Evolutionary conservation across 2,329 filamentous ascomycete genomes (phyloP).

Genomic region (Hypoxylon sp.): DNA sequence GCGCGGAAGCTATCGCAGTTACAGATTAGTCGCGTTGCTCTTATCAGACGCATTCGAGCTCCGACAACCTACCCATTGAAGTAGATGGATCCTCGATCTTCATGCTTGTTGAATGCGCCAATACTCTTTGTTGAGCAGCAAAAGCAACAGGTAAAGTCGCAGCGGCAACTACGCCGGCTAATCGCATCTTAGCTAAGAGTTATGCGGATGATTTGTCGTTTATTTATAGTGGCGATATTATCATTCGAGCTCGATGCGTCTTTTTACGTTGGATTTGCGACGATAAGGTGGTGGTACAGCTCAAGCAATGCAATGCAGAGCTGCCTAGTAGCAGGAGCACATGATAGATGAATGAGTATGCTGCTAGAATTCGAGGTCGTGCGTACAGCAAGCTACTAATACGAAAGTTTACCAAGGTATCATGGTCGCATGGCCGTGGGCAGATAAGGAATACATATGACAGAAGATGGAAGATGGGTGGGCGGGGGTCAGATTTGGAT

Average conservation of each 20-base stretch:
- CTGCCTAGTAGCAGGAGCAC: constrained; percentile 38
- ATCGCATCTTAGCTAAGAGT: constrained; percentile 43
- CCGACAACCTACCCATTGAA: constrained; percentile 36
- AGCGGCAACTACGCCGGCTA: constrained; percentile 38
- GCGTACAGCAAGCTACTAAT: constrained; percentile 21
- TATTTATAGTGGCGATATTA: constrained; percentile 8
- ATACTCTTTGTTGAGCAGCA: constrained; percentile 40
- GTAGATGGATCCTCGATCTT: constrained; percentile 38
- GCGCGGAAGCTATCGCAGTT: constrained; percentile 31
- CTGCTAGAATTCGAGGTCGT: neutral
- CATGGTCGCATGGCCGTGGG: constrained; percentile 31
- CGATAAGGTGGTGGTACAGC: constrained; percentile 18
- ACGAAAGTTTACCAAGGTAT: constrained; percentile 25
- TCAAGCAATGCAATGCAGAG: constrained; percentile 26
- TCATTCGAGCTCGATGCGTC: constrained; percentile 21
- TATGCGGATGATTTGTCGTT: constrained; percentile 10
- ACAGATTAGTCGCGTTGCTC: constrained; percentile 22
- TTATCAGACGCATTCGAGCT: neutral
- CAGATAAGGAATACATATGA: constrained; percentile 12
- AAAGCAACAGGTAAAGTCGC: constrained; percentile 37
- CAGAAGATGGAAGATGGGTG: constrained; percentile 2
- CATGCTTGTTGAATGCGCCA: constrained; percentile 42
- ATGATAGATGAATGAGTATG: constrained; percentile 27
- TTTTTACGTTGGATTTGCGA: constrained; percentile 6
- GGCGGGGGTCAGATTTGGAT: constrained; percentile 7